phyloP scores from a whole-genome alignment of 2,329 filamentous ascomycete species.

The Sclerotinia borealis region DNA sequence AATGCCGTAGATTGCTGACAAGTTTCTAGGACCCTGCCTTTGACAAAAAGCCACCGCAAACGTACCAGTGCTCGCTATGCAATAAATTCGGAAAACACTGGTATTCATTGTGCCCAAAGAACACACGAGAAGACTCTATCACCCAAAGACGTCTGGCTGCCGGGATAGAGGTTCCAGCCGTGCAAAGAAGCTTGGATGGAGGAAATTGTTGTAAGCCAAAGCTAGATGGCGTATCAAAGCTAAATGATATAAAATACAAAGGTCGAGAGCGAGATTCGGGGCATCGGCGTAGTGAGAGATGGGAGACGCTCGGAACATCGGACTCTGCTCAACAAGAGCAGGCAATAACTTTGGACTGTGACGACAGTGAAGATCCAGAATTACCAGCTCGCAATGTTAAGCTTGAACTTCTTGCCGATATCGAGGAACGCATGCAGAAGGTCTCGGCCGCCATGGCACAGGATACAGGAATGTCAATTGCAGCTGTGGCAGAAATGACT shows the following conservation, averaged over 20 bases:
- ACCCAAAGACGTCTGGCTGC: conserved; percentile 29
- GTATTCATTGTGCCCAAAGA: conserved; percentile 35
- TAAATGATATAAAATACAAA: not conserved
- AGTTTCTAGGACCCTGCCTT: conserved; percentile 30
- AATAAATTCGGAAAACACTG: conserved; percentile 33
- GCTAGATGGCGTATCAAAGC: not conserved
- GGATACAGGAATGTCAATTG: not conserved
- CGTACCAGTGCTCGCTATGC: conserved; percentile 36
- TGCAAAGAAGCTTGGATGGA: not conserved
- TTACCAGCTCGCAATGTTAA: not conserved
- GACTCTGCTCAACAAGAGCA: not conserved
- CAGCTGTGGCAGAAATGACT: not conserved
- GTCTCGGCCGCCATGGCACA: not conserved
- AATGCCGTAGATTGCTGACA: not conserved
- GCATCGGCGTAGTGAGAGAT: not conserved
- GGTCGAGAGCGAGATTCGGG: not conserved
- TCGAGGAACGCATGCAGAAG: not conserved
- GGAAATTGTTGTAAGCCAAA: not conserved
- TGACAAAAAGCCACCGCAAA: conserved; percentile 30
- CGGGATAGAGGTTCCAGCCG: conserved; percentile 10
- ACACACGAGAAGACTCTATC: conserved; percentile 32
- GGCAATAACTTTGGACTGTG: not conserved
- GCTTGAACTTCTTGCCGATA: not conserved
- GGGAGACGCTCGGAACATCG: not conserved
- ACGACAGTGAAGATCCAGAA: no score